These are phyloP conservation scores for Aspergillus ostianus DNA, from an alignment of 495 filamentous ascomycete species.

Conservation along the genomic window DNA sequence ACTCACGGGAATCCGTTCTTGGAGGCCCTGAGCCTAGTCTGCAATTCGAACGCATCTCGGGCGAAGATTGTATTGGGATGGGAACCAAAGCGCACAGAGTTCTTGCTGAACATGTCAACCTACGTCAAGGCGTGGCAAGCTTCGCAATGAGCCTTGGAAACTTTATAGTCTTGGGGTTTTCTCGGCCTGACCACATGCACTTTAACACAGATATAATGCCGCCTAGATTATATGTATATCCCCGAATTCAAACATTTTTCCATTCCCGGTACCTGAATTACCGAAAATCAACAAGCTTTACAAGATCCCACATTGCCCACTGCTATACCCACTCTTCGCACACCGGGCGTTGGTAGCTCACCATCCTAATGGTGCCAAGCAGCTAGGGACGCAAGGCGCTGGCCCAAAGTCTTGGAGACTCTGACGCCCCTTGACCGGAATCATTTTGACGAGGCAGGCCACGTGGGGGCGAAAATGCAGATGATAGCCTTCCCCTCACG, in stretches of 20 bases:
- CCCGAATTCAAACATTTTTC: too few species aligned
- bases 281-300: background rate
- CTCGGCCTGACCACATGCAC: too few species aligned
- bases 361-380: background rate
- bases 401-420: background rate
- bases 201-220: too few species aligned
- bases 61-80: conserved; percentile 40
- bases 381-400: background rate
- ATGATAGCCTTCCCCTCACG: background rate
- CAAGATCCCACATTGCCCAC: too few species aligned
- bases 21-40: conserved; percentile 14
- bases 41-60: conserved; percentile 24
- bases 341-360: too few species aligned
- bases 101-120: conserved; percentile 17
- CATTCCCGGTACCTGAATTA: too few species aligned
- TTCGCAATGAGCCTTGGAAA: background rate
- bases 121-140: conserved; percentile 11
- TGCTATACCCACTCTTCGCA: too few species aligned
- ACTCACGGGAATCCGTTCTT: conserved; percentile 11
- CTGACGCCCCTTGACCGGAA: too few species aligned
- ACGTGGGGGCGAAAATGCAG: background rate
- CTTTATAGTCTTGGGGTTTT: too few species aligned
- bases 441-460: too few species aligned
- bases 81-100: conserved; percentile 26
- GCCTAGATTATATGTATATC: too few species aligned